Conservation (phyloP, 257 asterid genomes). For the Fraxinus pennsylvanica region DNA sequence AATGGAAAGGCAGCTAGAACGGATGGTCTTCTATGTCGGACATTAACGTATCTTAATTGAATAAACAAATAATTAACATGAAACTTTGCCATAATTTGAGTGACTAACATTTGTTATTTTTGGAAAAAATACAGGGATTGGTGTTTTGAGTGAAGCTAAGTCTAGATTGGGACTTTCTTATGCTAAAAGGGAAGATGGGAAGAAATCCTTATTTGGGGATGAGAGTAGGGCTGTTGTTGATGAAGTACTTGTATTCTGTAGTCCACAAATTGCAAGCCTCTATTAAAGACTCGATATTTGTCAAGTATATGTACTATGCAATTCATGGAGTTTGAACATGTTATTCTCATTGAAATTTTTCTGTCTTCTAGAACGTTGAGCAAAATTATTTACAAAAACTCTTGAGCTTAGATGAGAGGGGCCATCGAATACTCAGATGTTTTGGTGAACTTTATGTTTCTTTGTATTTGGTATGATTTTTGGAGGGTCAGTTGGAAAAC, state of each 20-base stretch:
- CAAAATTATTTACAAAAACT: too few relatives aligned
- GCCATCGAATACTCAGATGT: too few relatives aligned
- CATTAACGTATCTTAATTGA: too few relatives aligned
- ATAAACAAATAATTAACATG: background rate
- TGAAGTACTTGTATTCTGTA: constrained; percentile 78
- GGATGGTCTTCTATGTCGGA: background rate
- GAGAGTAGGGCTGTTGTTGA: constrained; percentile 53
- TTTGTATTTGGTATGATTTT: too few relatives aligned
- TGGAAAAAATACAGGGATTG: constrained; percentile 46
- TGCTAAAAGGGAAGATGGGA: constrained; percentile 78
- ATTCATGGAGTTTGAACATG: too few relatives aligned
- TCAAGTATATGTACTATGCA: too few relatives aligned
- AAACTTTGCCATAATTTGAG: background rate
- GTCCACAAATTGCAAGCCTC: constrained; percentile 88
- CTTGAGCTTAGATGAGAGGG: too few relatives aligned
- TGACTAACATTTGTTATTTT: background rate
- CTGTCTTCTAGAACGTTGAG: too few relatives aligned
- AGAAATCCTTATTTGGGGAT: constrained; percentile 81
- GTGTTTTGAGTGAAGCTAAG: constrained; percentile 78
- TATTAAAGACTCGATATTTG: constrained; percentile 31
- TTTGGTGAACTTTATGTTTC: too few relatives aligned
- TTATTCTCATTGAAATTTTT: too few relatives aligned
- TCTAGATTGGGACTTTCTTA: constrained; percentile 87
- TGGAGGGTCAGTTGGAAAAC: too few relatives aligned
- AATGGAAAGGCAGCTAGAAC: too few relatives aligned